Percentiles rank a stretch among this genome's conserved stretches.
These are phyloP conservation scores for Metarhizium brunneum DNA, from an alignment of 2,329 filamentous ascomycete species.

Conservation along the genomic window DNA sequence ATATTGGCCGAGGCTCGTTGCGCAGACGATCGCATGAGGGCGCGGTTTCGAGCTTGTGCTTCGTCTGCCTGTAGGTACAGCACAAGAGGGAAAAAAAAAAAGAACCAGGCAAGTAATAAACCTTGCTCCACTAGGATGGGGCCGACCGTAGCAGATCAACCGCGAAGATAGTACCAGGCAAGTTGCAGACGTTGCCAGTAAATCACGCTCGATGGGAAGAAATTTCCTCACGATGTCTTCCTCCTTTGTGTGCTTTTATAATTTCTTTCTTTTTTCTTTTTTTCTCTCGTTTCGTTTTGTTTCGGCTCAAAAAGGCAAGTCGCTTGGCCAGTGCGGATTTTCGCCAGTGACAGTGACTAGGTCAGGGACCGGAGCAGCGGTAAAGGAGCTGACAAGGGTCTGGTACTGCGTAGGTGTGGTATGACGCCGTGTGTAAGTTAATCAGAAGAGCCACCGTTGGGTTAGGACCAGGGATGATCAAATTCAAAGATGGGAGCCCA, in stretches of 20 bases:
- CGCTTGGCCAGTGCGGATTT: background rate
- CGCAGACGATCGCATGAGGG: conserved; percentile 8
- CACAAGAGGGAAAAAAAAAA: no score
- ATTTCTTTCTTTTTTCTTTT: background rate
- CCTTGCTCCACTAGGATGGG: no score
- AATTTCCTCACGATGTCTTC: background rate
- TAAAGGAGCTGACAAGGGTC: background rate
- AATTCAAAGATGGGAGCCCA: background rate
- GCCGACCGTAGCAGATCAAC: no score
- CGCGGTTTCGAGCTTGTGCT: background rate
- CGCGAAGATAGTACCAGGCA: no score
- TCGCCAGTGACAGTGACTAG: background rate
- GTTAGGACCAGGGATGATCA: background rate
- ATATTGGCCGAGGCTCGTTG: conserved; percentile 11
- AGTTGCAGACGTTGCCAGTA: background rate
- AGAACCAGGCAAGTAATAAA: no score
- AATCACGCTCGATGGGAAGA: background rate
- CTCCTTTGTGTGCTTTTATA: background rate
- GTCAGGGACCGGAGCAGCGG: background rate
- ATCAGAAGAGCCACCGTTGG: background rate
- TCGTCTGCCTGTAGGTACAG: background rate
- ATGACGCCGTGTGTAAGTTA: background rate
- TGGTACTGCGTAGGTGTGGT: background rate
- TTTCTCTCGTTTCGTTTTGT: background rate
- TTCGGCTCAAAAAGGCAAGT: background rate